phyloP scores from a whole-genome alignment of 2,329 filamentous ascomycete species.

The Fusarium ambrosium region DNA sequence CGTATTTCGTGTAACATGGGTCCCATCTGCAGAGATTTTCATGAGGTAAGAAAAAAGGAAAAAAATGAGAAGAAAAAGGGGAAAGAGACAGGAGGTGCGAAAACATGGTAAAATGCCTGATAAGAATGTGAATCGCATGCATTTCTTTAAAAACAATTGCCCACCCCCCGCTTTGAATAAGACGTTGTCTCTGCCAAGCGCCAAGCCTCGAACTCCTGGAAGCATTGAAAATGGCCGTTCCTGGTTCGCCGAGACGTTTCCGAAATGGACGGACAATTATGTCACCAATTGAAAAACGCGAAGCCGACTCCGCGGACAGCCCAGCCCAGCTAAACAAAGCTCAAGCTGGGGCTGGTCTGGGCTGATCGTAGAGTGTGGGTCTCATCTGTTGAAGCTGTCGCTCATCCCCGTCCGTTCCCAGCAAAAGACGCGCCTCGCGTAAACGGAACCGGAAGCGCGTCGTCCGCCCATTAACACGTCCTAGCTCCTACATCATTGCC shows the following conservation, averaged over 20 bases:
- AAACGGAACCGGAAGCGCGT: slow-evolving; percentile 2
- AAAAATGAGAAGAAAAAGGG: not conserved
- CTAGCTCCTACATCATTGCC: slow-evolving; percentile 16
- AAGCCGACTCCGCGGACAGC: not conserved
- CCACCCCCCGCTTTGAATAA: not conserved
- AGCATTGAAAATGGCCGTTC: not conserved
- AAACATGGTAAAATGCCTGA: slow-evolving; percentile 3
- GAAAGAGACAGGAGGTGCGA: not conserved
- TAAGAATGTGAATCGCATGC: not conserved
- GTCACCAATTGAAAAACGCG: not conserved
- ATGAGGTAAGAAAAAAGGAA: not conserved
- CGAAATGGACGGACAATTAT: not conserved
- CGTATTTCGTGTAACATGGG: not conserved
- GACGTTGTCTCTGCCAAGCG: slow-evolving; percentile 8
- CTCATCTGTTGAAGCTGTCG: not conserved
- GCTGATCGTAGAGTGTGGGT: not conserved
- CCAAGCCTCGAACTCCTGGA: slow-evolving; percentile 1
- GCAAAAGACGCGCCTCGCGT: slow-evolving; percentile 1
- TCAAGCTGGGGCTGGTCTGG: not conserved
- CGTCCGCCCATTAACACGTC: not conserved
- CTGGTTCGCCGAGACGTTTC: slow-evolving; percentile 7
- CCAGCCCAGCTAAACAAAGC: not conserved
- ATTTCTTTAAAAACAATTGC: not conserved
- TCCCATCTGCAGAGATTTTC: not conserved
- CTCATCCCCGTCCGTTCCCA: not conserved